A percentile compares a stretch with the other conserved stretches of the same genome.
phyloP scores from a whole-genome alignment of 768 basidiomycete genomes.

The Mycena galopus region DNA sequence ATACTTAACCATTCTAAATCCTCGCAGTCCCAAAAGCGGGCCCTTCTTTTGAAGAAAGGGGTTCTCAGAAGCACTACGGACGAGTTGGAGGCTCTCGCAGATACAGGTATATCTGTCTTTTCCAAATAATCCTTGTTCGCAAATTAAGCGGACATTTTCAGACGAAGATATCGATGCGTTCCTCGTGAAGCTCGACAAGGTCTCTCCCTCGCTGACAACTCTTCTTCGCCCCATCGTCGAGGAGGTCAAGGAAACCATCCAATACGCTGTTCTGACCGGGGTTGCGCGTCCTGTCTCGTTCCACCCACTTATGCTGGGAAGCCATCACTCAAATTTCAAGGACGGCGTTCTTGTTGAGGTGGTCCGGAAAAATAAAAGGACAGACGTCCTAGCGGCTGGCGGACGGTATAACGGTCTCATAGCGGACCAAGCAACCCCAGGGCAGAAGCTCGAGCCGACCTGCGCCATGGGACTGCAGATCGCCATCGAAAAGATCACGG shows the following conservation, averaged over 20 bases:
- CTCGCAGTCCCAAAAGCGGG: constrained; percentile 75
- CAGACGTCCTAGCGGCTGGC: constrained; percentile 83
- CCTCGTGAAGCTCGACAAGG: constrained; percentile 68
- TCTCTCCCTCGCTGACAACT: constrained; percentile 64
- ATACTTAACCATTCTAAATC: constrained; percentile 77
- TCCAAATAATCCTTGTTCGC: neutral
- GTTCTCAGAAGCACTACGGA: constrained; percentile 76
- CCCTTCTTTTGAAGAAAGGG: constrained; percentile 76
- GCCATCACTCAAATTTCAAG: constrained; percentile 74
- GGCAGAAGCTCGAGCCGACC: constrained; percentile 64
- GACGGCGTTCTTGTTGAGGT: constrained; percentile 85
- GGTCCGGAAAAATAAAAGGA: constrained; percentile 71
- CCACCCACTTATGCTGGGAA: constrained; percentile 80
- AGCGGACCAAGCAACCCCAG: constrained; percentile 66
- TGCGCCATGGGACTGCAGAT: constrained; percentile 85
- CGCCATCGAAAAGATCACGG: constrained; percentile 82
- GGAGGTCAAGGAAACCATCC: constrained; percentile 74
- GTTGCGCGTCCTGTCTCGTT: constrained; percentile 74
- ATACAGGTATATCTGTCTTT: constrained; percentile 58
- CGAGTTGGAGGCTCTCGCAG: constrained; percentile 78
- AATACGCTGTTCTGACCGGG: constrained; percentile 71
- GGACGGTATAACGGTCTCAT: constrained; percentile 86
- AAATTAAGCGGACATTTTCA: constrained; percentile 38
- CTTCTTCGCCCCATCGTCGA: constrained; percentile 65
- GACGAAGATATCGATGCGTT: constrained; percentile 75